A percentile compares a stretch with the other conserved stretches of the same genome.
Conservation (phyloP, 371 early-diverging fungal genomes). For the Haplosporangium sp. region DNA sequence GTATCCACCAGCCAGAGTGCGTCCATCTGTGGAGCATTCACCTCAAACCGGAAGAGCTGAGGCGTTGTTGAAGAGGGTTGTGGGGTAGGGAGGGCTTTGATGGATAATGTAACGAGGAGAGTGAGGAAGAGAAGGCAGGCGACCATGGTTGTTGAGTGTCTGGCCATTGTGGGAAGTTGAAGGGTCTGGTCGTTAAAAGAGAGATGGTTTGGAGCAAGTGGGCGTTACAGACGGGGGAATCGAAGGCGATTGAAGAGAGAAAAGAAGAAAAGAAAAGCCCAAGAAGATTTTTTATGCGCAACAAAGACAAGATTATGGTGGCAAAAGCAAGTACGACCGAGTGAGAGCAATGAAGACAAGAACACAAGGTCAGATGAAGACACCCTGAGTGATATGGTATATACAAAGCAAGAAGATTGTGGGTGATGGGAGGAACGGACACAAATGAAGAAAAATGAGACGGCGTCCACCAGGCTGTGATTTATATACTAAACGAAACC, state of each 20-base stretch:
- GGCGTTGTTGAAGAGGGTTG: constrained; percentile 10
- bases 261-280: constrained; percentile 4
- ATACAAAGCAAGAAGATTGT: too few relatives aligned
- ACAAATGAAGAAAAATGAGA: too few relatives aligned
- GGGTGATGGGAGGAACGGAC: too few relatives aligned
- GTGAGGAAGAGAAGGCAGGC: constrained; percentile 15
- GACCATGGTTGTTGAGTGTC: constrained; percentile 15
- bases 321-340: too few relatives aligned
- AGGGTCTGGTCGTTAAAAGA: not conserved
- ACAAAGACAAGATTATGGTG: too few relatives aligned
- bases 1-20: constrained; percentile 42
- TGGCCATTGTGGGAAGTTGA: constrained; percentile 16
- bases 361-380: too few relatives aligned
- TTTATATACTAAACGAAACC: too few relatives aligned
- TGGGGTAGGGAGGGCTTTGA: constrained; percentile 48
- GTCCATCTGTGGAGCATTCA: constrained; percentile 27
- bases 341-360: too few relatives aligned
- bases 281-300: not conserved
- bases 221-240: constrained; percentile 8
- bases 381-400: too few relatives aligned
- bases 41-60: constrained; percentile 33
- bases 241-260: constrained; percentile 16
- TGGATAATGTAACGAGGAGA: constrained; percentile 16
- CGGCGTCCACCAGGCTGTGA: too few relatives aligned
- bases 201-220: not conserved